Conservation (phyloP, 2,329 filamentous ascomycete genomes). For the Rugonectria rugulosa region DNA sequence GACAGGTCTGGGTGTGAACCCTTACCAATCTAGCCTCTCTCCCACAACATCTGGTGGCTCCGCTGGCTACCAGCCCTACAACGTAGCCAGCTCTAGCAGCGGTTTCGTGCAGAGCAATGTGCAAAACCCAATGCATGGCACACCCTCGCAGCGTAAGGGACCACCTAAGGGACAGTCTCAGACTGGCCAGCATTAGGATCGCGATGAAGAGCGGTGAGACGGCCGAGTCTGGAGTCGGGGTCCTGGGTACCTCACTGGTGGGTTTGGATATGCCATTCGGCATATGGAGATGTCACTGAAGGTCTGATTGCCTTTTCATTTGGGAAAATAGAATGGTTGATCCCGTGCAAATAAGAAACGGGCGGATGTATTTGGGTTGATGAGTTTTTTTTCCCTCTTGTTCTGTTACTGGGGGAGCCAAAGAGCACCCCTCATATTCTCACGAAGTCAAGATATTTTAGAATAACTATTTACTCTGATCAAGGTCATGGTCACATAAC, state of each 20-base stretch:
- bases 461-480: constrained; percentile 32
- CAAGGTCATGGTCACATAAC: constrained; percentile 6
- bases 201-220: constrained; percentile 23
- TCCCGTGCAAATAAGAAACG: constrained; percentile 21
- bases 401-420: constrained; percentile 18
- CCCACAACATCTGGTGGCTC: constrained; percentile 29
- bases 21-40: constrained; percentile 42
- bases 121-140: constrained; percentile 30
- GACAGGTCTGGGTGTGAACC: constrained; percentile 43
- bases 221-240: constrained; percentile 20
- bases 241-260: constrained; percentile 10
- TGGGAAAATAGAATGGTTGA: constrained; percentile 26
- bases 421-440: constrained; percentile 31
- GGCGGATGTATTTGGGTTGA: constrained; percentile 30
- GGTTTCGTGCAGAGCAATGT: constrained; percentile 30
- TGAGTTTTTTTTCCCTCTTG: constrained; percentile 16
- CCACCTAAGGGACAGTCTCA: constrained; percentile 25
- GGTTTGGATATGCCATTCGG: constrained; percentile 28
- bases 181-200: constrained; percentile 36
- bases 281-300: constrained; percentile 23
- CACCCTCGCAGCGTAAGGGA: constrained; percentile 25
- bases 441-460: constrained; percentile 40
- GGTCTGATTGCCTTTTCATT: neutral
- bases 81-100: constrained; percentile 6
- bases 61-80: constrained; percentile 34